Conservation (phyloP, 495 filamentous ascomycete genomes). For the Hyaloscypha hepaticicola region DNA sequence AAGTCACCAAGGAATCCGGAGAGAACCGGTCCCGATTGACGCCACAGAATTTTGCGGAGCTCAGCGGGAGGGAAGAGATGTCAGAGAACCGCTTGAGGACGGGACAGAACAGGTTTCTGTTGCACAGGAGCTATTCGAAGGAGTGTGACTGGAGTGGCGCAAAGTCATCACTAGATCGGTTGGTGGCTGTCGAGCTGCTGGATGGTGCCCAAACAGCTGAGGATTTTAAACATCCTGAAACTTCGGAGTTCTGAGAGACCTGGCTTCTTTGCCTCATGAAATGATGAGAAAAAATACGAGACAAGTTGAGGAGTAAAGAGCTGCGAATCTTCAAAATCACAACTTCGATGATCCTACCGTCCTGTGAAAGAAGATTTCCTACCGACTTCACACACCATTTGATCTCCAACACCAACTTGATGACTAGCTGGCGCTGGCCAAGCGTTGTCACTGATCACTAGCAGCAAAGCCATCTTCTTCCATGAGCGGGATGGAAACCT, state of each 20-base stretch:
- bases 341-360: no score
- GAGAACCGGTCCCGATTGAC: conserved; percentile 3
- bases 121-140: conserved; percentile 20
- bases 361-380: no score
- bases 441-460: not conserved
- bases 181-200: conserved; percentile 1
- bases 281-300: no score
- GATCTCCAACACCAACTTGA: no score
- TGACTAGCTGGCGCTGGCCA: not conserved
- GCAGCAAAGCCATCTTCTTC: not conserved
- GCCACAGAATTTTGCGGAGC: conserved; percentile 13
- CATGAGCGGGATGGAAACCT: no score
- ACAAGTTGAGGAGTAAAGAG: no score
- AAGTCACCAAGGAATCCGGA: not conserved
- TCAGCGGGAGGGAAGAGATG: conserved; percentile 28
- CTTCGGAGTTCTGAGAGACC: no score
- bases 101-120: conserved; percentile 24
- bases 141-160: conserved; percentile 5
- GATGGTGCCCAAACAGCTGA: no score
- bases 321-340: no score
- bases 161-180: not conserved
- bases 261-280: no score
- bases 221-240: no score
- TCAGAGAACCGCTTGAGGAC: conserved; percentile 24
- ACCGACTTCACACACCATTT: no score